Evolutionary conservation across 140 eudicot species (phyloP).

Genomic region (Oenanthe javanica): DNA sequence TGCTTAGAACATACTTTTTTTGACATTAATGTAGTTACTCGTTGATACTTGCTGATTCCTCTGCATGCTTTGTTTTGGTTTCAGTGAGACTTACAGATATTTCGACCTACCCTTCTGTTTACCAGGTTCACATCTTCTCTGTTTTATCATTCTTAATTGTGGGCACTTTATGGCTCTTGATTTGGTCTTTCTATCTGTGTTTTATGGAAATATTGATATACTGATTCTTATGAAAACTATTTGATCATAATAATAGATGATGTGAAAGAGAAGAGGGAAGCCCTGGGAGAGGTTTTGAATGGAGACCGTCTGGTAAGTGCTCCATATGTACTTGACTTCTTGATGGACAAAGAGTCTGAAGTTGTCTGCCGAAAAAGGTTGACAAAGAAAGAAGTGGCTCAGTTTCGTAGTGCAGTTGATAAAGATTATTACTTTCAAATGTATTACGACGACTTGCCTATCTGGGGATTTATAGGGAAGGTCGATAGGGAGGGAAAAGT

Average conservation of each 20-base stretch:
- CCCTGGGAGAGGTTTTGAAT: constrained; percentile 27
- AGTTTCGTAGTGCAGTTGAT: constrained; percentile 23
- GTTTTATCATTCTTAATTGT: neutral
- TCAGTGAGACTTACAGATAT: constrained; percentile 24
- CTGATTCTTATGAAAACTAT: neutral
- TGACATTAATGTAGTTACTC: neutral
- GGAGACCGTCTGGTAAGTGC: constrained; percentile 26
- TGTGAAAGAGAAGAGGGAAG: constrained; percentile 27
- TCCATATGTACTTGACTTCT: constrained; percentile 23
- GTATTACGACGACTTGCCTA: constrained; percentile 28
- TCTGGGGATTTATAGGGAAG: constrained; percentile 27
- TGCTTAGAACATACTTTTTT: neutral
- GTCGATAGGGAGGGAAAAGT: constrained; percentile 15
- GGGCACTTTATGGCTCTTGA: neutral
- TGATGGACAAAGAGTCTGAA: constrained; percentile 22
- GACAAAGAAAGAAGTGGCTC: constrained; percentile 35
- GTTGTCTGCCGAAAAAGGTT: constrained; percentile 40
- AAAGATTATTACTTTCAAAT: constrained; percentile 26
- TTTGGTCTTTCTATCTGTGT: neutral
- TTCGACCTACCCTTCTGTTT: constrained; percentile 25
- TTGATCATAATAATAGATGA: constrained; percentile 9
- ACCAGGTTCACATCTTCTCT: constrained; percentile 18
- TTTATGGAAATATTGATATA: neutral
- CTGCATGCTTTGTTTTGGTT: constrained; percentile 4
- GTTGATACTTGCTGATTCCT: neutral